Evolutionary conservation across 2,329 filamentous ascomycete genomes (phyloP), one percentile per base, ranked within the genome.

Genomic region (Colletotrichum sp.): DNA sequence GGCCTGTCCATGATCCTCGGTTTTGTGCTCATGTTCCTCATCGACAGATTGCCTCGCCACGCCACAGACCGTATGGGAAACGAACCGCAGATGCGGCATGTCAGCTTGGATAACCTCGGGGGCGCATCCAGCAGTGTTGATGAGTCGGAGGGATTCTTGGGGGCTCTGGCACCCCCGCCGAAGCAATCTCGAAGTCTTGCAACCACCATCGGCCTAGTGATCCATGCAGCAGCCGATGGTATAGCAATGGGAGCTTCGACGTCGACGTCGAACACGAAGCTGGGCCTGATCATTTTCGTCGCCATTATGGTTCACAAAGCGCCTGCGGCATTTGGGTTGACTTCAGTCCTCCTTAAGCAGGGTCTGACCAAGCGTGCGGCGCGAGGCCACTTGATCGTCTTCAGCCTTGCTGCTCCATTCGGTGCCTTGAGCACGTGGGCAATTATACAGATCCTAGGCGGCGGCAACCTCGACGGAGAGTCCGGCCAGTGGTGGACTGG

Each of bases 231-330:
- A 3, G 96, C 97, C 3, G 97, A 99, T 81, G 97, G 97, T 18
- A 98, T 99, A 77, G 97, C 97, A 4, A 93, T 99, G 85, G 97
- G 97, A 26, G 97, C 97, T 28, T 98, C 96, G 1, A 95, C 94
- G 5, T 93, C 95, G 6, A 91, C 93, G 5, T 89, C 92, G 3
- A 93, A 95, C 79, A 92, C 92, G 77, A 93, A 94, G 74, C 87
- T 99, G 13, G 95, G 95, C 44, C 92, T 99, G 76, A 95, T 99
- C 80, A 95, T 99, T 52, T 99, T 99, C 84, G 86, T 98, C 55
- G 97, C 97, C 13, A 97, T 99, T 79, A 98, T 99, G 95, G 92
- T 99, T 8, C 97, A 99, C 85, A 99, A 99, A 86, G 96, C 96
- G 2, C 96, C 96, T 0, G 97, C 97, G 2, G 96, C 97, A 0